Base-by-base conservation (phyloP, 805 yeast genomes). In the Blastobotrys mokoenaii region DNA sequence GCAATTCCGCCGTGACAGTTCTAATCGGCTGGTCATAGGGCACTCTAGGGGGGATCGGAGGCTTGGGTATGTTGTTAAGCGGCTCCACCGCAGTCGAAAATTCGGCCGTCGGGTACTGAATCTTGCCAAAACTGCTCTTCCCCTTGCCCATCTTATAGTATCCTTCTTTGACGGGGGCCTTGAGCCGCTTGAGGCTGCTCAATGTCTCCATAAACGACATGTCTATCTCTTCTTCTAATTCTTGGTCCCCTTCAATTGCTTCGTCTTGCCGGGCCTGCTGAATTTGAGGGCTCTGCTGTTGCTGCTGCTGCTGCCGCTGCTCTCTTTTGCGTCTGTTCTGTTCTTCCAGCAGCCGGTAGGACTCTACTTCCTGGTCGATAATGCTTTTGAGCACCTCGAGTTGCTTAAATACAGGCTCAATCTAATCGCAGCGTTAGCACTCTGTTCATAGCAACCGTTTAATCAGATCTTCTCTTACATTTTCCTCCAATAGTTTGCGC, bases 381-480 rank as follows among this genome's bases (percentile, higher is more conserved):
- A 47, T 22, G 29, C 43, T 27, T 42, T 55, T 56, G 25, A 63
- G 46, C 38, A 38, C 38, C 48, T 59, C 61, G 41, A 64, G 60
- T 7, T 49, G 48, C 22, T 50, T 47, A n/a, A 63, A 44, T 2
- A 59, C 62, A 1, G 33, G 40, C 1, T 57, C 57, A 14, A 62
- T 43, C 30, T 50, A 51, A 22, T 32, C 14, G 34, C 46, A 40
- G 57, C 57, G 49, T n/a, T n/a, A n/a, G n/a, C n/a, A n/a, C 27
- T 22, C 27, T 22, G 7, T 22, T 5, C 8, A 22, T 5, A 4
- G 7, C 27, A 22, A 22, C 27, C 33, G 44, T 54, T 62, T 11
- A 45, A 46, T 17, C 48, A 56, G 42, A 20, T 45, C 41, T 14
- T 39, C 10, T 5, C 27, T 22, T 22, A 22, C 27, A 22, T 22